phyloP scores from a whole-genome alignment of 768 basidiomycete species.

The Boletus rex-veris region DNA sequence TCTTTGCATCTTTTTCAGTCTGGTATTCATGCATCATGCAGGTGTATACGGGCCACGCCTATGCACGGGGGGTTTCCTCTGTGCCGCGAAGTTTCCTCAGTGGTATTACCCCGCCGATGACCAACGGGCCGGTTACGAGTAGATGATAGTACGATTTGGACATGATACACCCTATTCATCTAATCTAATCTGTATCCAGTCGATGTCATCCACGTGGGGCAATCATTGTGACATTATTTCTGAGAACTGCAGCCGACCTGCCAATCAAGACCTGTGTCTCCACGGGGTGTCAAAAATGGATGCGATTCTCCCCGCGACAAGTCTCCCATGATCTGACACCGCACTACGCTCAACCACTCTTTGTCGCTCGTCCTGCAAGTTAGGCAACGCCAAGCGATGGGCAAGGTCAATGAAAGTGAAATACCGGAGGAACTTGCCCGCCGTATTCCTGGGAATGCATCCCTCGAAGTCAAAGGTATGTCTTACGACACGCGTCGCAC shows the following conservation, averaged over 20 bases:
- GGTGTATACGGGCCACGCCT: conserved; percentile 81
- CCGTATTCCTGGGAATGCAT: conserved; percentile 20
- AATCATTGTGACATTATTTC: background rate
- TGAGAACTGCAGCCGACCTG: conserved; percentile 2
- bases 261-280: background rate
- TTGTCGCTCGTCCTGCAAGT: background rate
- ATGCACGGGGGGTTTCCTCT: conserved; percentile 87
- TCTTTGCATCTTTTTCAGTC: background rate
- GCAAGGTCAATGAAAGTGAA: background rate
- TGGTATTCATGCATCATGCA: conserved; percentile 26
- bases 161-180: background rate
- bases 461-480: conserved; percentile 21
- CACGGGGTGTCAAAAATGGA: background rate
- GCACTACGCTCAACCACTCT: background rate
- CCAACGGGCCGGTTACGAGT: conserved; percentile 8
- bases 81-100: conserved; percentile 58
- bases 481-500: background rate
- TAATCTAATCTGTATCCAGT: conserved; percentile 11
- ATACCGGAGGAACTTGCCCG: background rate
- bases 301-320: background rate
- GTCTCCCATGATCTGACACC: background rate
- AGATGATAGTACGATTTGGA: conserved; percentile 12
- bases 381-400: background rate
- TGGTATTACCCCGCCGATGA: conserved; percentile 12
- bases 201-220: too few species aligned